phyloP scores from a whole-genome alignment of 2,329 filamentous ascomycete species.

The Aspergillus unguis region DNA sequence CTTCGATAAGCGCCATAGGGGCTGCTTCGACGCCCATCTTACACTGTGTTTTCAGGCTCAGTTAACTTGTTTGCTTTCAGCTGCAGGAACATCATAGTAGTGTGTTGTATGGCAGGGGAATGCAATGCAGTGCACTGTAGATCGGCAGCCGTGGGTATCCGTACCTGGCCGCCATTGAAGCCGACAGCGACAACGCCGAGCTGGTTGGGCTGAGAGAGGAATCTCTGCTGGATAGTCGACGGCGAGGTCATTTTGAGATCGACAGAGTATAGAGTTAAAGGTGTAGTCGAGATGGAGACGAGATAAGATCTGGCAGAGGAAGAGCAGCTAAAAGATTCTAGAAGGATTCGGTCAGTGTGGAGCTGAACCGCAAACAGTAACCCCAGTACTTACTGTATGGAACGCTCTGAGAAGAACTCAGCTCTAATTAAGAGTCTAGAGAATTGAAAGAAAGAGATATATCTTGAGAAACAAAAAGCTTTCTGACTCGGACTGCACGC shows the following conservation, averaged over 20 bases:
- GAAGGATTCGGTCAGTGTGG: conserved; percentile 18
- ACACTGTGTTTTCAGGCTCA: conserved; percentile 53
- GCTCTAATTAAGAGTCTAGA: background rate
- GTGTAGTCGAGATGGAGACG: background rate
- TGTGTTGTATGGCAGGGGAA: background rate
- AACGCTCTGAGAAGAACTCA: too few relatives aligned
- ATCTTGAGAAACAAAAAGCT: background rate
- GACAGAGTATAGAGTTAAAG: background rate
- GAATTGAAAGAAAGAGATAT: background rate
- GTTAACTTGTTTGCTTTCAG: background rate
- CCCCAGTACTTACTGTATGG: background rate
- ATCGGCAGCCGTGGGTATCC: conserved; percentile 24
- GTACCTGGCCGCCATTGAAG: conserved; percentile 93
- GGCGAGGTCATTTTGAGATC: conserved; percentile 50
- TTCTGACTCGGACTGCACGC: conserved; percentile 8
- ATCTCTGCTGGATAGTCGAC: conserved; percentile 63
- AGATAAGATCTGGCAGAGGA: conserved; percentile 9
- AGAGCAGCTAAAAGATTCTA: conserved; percentile 15
- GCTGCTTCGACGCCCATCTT: conserved; percentile 91
- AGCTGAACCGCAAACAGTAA: conserved; percentile 6
- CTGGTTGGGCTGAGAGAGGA: conserved; percentile 74
- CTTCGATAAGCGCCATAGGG: conserved; percentile 81
- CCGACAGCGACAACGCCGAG: conserved; percentile 91
- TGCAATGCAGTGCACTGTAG: conserved; percentile 3
- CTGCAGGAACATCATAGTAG: background rate